phyloP scores from a whole-genome alignment of 2,329 filamentous ascomycete genomes.

The Ophiostoma triangulosporum region DNA sequence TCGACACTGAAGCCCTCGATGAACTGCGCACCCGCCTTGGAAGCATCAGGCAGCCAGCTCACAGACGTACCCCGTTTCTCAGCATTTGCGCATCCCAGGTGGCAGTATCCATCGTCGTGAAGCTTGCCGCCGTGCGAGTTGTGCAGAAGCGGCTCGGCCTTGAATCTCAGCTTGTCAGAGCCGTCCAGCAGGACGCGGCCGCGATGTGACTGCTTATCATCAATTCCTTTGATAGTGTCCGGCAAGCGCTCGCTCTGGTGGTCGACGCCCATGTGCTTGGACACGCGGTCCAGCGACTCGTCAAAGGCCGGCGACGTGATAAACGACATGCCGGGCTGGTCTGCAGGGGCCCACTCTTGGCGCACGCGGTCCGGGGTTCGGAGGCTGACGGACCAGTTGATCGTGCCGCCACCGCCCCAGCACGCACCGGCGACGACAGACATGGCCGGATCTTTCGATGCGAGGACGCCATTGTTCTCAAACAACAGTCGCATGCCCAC shows the following conservation, averaged over 20 bases:
- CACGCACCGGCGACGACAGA: conserved; percentile 53
- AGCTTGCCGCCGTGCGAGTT: conserved; percentile 56
- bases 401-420: conserved; percentile 75
- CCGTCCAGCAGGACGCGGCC: conserved; percentile 66
- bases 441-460: conserved; percentile 43
- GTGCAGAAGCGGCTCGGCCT: conserved; percentile 56
- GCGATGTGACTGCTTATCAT: conserved; percentile 50
- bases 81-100: conserved; percentile 46
- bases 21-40: conserved; percentile 62
- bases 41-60: conserved; percentile 68
- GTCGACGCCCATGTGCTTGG: conserved; percentile 64
- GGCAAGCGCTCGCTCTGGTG: neutral
- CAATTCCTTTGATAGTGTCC: neutral
- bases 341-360: conserved; percentile 59
- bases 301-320: conserved; percentile 66
- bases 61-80: conserved; percentile 70
- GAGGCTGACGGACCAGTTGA: conserved; percentile 67
- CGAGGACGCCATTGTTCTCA: conserved; percentile 48
- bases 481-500: conserved; percentile 51
- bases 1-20: conserved; percentile 70
- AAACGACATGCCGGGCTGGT: conserved; percentile 49
- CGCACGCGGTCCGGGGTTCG: conserved; percentile 63
- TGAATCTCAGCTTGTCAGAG: conserved; percentile 58
- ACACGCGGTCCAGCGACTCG: conserved; percentile 66
- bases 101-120: conserved; percentile 61